Percentiles rank a stretch among this genome's conserved stretches.
These are phyloP conservation scores for Cyclanthera cordifolia DNA, from an alignment of 306 rosid species.

Conservation along the genomic window DNA sequence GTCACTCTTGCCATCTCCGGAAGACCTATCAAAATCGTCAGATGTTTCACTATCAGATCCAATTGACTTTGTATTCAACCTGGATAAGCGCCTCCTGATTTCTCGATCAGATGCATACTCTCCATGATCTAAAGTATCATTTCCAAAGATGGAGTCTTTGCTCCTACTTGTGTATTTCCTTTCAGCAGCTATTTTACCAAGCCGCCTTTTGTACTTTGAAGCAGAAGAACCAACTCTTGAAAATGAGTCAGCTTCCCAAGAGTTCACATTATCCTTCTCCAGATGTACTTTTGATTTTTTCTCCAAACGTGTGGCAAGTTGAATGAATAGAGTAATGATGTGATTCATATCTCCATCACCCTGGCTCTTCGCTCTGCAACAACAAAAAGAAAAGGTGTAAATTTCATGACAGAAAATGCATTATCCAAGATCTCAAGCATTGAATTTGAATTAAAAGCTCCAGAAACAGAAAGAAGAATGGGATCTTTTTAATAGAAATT, in stretches of 20 bases:
- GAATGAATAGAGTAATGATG: conserved; percentile 53
- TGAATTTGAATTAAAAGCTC: not conserved
- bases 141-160: conserved; percentile 42
- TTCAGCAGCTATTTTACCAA: conserved; percentile 41
- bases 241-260: conserved; percentile 46
- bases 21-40: conserved; percentile 68
- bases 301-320: conserved; percentile 68
- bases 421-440: not conserved
- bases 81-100: conserved; percentile 66
- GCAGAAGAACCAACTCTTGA: conserved; percentile 30
- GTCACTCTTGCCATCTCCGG: conserved; percentile 59
- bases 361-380: conserved; percentile 62
- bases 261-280: conserved; percentile 50
- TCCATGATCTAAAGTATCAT: conserved; percentile 46
- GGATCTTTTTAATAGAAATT: not conserved
- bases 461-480: not conserved
- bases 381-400: conserved; percentile 12
- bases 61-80: conserved; percentile 58
- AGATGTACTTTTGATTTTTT: conserved; percentile 42
- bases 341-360: conserved; percentile 73
- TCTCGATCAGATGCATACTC: conserved; percentile 79
- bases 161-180: conserved; percentile 55
- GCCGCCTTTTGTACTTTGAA: conserved; percentile 62
- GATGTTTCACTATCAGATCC: conserved; percentile 89
- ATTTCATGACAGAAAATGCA: not conserved